A percentile compares a stretch with the other conserved stretches of the same genome.
Evolutionary conservation across 1,139 yeast species (phyloP).

Genomic region (Schizosaccharomyces versatilis): DNA sequence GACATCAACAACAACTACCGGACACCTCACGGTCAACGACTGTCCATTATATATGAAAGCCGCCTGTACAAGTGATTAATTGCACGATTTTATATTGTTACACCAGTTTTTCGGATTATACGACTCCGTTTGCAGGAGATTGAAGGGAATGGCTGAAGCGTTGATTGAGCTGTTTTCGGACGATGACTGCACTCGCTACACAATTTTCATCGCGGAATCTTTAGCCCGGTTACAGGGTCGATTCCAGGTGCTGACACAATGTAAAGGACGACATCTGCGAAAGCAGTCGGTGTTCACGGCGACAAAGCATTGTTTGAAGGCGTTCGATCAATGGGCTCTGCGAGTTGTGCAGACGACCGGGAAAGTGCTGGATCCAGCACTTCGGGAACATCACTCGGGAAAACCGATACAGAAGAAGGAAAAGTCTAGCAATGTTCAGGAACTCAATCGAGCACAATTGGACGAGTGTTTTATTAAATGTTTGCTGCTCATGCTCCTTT

Average conservation of each 20-base stretch:
- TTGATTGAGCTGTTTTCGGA: not conserved
- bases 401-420: conserved; percentile 4
- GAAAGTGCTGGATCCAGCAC: conserved; percentile 5
- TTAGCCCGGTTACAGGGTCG: not conserved
- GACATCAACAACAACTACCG: no score
- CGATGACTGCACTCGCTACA: not conserved
- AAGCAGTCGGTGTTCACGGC: not conserved
- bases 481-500: conserved; percentile 6
- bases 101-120: no score
- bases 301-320: not conserved
- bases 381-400: not conserved
- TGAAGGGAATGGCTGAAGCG: not conserved
- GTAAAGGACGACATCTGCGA: no score
- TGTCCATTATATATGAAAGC: no score
- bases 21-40: no score
- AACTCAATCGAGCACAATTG: conserved; percentile 2
- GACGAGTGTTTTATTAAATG: conserved; percentile 5
- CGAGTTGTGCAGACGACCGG: conserved; percentile 6
- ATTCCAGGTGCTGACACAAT: no score
- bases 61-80: no score
- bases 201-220: not conserved
- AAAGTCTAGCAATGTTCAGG: conserved; percentile 1
- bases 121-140: no score
- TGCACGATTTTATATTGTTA: no score
- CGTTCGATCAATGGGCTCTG: conserved; percentile 7